Evolutionary conservation across 805 yeast genomes (phyloP), one percentile per base, ranked within the genome.

Genomic region (Saturnispora mendoncae): DNA sequence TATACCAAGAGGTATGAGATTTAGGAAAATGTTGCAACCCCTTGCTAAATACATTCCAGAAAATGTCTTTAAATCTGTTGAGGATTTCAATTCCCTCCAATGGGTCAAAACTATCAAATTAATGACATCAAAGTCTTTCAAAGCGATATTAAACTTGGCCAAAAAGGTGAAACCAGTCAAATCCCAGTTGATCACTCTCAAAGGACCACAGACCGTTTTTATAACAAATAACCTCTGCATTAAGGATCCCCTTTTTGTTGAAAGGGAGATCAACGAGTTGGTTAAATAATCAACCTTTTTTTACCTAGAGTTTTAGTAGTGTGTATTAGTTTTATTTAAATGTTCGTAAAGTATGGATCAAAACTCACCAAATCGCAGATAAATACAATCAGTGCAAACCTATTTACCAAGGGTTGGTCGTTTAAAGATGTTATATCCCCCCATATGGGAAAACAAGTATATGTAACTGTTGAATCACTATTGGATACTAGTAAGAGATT

Each of bases 141-240:
- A 31, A 20, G 26, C 9, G 26, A 7, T 23, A 23, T 23, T 23
- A 10, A 23, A 23, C 26, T 23, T 23, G 26, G 26, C 26, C 10
- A 23, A 23, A 23, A 23, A 10, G 10, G 10, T 23, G 9, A 6
- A 23, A 23, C 26, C 26, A 7, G 10, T 10, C 10, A 23, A 23
- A 23, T 7, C 10, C 6, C 26, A 23, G 9, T 7, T 23, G 26
- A 10, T 61, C 15, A 55, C 53, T 27, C 39, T 61, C 12, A 47
- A 46, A 10, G 65, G 65, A 8, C 65, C 65, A 10, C 54, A 51
- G 30, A 59, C 58, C 2, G 21, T 61, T n/a, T 42, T 61, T 35
- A 29, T 61, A 4, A 50, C 55, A 15, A 56, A 60, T 36, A 47
- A 52, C n/a, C 43, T 57, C 21, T 52, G 51, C 17, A 38, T 53